Conservation (phyloP, 202 grass and related monocot species). For the Dendrocalamus latiflorus region DNA sequence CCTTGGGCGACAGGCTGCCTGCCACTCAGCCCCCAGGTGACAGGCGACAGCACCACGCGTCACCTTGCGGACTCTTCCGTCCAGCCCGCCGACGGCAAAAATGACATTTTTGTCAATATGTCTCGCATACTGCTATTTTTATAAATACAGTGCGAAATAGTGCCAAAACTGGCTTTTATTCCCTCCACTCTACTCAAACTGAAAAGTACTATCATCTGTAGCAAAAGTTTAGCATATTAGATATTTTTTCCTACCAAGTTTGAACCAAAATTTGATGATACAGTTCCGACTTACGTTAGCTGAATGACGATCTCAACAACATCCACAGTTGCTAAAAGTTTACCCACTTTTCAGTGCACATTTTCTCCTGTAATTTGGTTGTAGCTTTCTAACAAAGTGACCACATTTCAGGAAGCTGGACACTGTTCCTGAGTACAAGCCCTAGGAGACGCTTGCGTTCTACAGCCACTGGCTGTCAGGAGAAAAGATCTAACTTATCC, state of each 20-base stretch:
- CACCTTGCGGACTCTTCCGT: no score
- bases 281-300: background rate
- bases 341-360: background rate
- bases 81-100: no score
- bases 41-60: no score
- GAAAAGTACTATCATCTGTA: background rate
- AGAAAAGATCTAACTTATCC: conserved; percentile 33
- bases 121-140: no score
- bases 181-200: background rate
- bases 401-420: conserved; percentile 49
- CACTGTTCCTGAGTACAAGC: conserved; percentile 91
- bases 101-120: no score
- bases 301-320: background rate
- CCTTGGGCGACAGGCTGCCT: no score
- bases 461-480: conserved; percentile 59
- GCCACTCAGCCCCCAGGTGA: no score
- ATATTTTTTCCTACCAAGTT: background rate
- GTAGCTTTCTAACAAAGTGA: background rate
- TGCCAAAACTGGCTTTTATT: no score
- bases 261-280: background rate
- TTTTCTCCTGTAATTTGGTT: background rate
- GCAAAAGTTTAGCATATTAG: background rate
- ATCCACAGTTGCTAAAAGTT: background rate
- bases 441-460: conserved; percentile 66
- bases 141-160: no score